Evolutionary conservation across 257 asterid genomes (phyloP), one percentile per base, ranked within the genome.

Genomic region (Nicotiana attenuata): DNA sequence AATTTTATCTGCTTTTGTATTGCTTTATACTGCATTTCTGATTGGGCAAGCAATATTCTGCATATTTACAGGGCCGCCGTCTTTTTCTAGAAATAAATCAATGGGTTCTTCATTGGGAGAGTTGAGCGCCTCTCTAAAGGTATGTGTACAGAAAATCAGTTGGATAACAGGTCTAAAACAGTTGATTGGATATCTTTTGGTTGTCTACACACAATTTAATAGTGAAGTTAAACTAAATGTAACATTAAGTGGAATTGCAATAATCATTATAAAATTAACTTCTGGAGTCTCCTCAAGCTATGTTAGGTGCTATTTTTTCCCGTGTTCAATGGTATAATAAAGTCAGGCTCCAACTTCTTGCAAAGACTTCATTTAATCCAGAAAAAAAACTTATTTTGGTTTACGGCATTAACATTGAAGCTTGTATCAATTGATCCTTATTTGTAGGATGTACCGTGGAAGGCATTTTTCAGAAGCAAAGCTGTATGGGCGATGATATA

Each of bases 401-500:
- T 53, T 50, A 26, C 53, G 7, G 19, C 16, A 38, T 50, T 35
- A 22, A 24, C 65, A 73, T 7, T 47, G 38, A 73, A 14, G 22
- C 38, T 47, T 61, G 64, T 65, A 16, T 65, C 63, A 22, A 29
- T 59, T 45, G 41, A 67, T 7, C 24, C 29, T 68, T 29, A 81
- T 78, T 77, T 85, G 76, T 91, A 96, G 99, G 98, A 94, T 71
- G 87, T 96, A 55, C 99, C 99, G 10, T 96, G 99, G 99, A 92
- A 87, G 83, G 97, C 91, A 64, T 92, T 96, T 86, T 96, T 96
- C 85, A 89, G 86, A 87, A 87, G 89, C 65, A 94, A 91, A 90
- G 99, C 98, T 71, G 97, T 96, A 64, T 96, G 99, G 99, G 99
- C 98, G n/a, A 96, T 96, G 99, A 96, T 94, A 80, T 96, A 96